phyloP scores from a whole-genome alignment of 495 filamentous ascomycete genomes.

The Penicillium canariense region DNA sequence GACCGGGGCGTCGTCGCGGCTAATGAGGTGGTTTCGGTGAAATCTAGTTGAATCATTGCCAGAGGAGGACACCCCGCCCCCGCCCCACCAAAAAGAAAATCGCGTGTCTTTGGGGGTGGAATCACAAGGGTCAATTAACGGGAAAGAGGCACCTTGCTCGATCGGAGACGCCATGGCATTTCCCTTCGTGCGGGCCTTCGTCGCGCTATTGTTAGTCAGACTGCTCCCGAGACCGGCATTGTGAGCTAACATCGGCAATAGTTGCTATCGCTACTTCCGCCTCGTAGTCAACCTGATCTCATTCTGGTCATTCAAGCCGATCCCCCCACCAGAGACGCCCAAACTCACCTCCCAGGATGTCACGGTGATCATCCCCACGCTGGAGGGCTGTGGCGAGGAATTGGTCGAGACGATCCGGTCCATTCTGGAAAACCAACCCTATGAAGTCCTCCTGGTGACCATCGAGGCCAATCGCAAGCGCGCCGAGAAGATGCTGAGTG shows the following conservation, averaged over 20 bases:
- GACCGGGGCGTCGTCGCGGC: background rate
- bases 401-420: conserved; percentile 59
- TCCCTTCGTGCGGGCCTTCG: conserved; percentile 47
- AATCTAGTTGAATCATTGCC: background rate
- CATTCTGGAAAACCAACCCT: conserved; percentile 54
- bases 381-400: conserved; percentile 60
- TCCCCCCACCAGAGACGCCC: conserved; percentile 59
- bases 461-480: conserved; percentile 60
- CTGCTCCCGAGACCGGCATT: background rate
- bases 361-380: conserved; percentile 69
- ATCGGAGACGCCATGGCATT: conserved; percentile 36
- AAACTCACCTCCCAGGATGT: conserved; percentile 66
- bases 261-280: conserved; percentile 62
- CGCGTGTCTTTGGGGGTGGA: too few relatives aligned
- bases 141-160: background rate
- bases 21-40: background rate
- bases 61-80: background rate
- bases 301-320: conserved; percentile 63
- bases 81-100: background rate
- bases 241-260: conserved; percentile 25
- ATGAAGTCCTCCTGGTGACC: conserved; percentile 61
- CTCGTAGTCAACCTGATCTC: conserved; percentile 63
- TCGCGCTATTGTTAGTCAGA: conserved; percentile 46
- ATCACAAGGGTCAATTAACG: background rate
- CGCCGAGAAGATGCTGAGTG: conserved; percentile 49